phyloP scores from a whole-genome alignment of 495 filamentous ascomycete genomes.

The Ramalina peruviana region DNA sequence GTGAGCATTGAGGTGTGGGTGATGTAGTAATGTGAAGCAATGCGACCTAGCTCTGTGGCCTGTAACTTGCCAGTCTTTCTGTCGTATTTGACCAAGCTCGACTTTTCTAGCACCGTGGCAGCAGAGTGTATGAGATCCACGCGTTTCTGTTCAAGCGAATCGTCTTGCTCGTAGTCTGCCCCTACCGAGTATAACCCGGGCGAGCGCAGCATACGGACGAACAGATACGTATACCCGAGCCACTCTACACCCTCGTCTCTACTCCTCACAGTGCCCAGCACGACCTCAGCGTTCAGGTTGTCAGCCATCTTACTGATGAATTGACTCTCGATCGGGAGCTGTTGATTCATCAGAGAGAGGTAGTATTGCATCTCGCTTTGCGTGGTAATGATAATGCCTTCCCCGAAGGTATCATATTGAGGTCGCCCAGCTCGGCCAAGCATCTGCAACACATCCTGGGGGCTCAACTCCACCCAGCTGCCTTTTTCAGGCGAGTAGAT shows the following conservation, averaged over 20 bases:
- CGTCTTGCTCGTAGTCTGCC: constrained; percentile 86
- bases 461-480: constrained; percentile 95
- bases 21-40: constrained; percentile 98
- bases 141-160: constrained; percentile 83
- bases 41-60: constrained; percentile 83
- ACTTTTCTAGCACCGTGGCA: constrained; percentile 73
- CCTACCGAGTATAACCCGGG: constrained; percentile 94
- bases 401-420: constrained; percentile 94
- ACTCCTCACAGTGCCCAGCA: constrained; percentile 84
- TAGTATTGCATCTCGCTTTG: constrained; percentile 95
- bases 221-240: constrained; percentile 97
- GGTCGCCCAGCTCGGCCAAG: constrained; percentile 91
- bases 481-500: constrained; percentile 98
- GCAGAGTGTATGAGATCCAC: constrained; percentile 95
- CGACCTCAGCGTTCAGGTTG: constrained; percentile 94
- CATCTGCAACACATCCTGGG: constrained; percentile 98
- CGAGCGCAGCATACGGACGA: constrained; percentile 92
- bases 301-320: constrained; percentile 86
- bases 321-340: constrained; percentile 94
- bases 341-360: constrained; percentile 87
- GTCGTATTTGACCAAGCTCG: constrained; percentile 85
- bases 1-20: constrained; percentile 90
- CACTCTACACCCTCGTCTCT: constrained; percentile 95
- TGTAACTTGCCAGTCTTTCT: constrained; percentile 83
- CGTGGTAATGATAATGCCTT: constrained; percentile 96